Evolutionary conservation across 257 asterid species (phyloP), one percentile per base, ranked within the genome.

Genomic region (Solanum piurae): DNA sequence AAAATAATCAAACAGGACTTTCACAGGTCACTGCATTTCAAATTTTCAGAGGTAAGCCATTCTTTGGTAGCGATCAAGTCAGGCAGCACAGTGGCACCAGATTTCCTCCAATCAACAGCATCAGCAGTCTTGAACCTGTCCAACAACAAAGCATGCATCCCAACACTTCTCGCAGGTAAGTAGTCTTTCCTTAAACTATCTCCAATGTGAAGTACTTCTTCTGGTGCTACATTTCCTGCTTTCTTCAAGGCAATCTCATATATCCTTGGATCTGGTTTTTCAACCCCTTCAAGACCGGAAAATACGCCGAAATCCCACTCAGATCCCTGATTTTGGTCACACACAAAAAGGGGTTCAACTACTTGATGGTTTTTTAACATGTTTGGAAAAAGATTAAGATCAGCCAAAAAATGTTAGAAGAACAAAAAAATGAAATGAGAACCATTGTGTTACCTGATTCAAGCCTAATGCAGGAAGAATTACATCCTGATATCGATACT

Each of bases 291-390:
- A 6, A 97, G 94, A 69, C 99, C 99, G 5, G 99, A 97, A 93
- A 97, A 97, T 80, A 96, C 98, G 29, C 99, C 99, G 72, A 96
- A 96, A 89, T 97, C 99, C 98, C 99, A 97, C 92, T 95, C 99
- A 3, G 98, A 94, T 86, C 99, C 99, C 98, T 97, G 92, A 42
- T 82, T 77, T 74, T 49, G 69, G 11, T 46, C 44, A 71, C 88
- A 87, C 36, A 8, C 31, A 23, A 80, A 80, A 46, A 80, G 27
- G 27, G 7, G 42, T 31, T 49, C 68, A 80, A 40, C 46, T 36
- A 72, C 40, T 79, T 13, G n/a, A 46, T 79, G 64, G 58, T 25
- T 13, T 12, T 42, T 14, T 25, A 77, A 64, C 42, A 29, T 25
- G 25, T 76, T 31, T 6, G 18, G 31, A 21, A 62, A 87, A 49